A percentile compares a stretch with the other conserved stretches of the same genome.
Conservation (phyloP, 202 grass and related monocot species). For the Panicum hallii region DNA sequence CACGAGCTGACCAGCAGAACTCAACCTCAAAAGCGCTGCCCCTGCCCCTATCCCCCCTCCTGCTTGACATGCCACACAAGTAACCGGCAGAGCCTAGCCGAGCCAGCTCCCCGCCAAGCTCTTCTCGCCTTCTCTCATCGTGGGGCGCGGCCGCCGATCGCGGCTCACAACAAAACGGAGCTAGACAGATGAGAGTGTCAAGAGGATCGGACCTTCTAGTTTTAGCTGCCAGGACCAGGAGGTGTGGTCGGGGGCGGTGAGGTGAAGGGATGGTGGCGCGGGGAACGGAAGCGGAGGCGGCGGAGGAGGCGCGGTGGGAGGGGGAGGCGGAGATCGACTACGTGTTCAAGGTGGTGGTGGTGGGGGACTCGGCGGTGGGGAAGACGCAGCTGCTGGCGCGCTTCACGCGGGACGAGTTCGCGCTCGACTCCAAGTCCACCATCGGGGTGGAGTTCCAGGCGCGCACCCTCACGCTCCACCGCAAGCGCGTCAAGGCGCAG, state of each 20-base stretch:
- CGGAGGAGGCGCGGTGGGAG: constrained; percentile 48
- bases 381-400: constrained; percentile 90
- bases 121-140: neutral
- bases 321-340: constrained; percentile 90
- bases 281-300: constrained; percentile 39
- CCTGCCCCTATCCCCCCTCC: too few relatives aligned
- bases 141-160: too few relatives aligned
- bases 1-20: too few relatives aligned
- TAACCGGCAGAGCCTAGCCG: neutral
- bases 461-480: constrained; percentile 63
- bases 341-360: constrained; percentile 92
- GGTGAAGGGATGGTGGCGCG: constrained; percentile 17
- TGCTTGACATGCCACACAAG: neutral
- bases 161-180: neutral
- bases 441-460: constrained; percentile 95
- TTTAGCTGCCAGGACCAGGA: too few relatives aligned
- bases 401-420: constrained; percentile 81
- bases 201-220: too few relatives aligned
- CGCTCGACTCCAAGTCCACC: constrained; percentile 81
- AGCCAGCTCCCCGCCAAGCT: neutral
- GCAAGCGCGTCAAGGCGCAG: constrained; percentile 82
- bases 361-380: constrained; percentile 85
- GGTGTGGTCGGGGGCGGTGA: neutral
- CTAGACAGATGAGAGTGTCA: too few relatives aligned
- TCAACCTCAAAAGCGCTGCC: constrained; percentile 47